Evolutionary conservation across 2,329 filamentous ascomycete species (phyloP).

Genomic region (Chrysosphaeria jannelii): DNA sequence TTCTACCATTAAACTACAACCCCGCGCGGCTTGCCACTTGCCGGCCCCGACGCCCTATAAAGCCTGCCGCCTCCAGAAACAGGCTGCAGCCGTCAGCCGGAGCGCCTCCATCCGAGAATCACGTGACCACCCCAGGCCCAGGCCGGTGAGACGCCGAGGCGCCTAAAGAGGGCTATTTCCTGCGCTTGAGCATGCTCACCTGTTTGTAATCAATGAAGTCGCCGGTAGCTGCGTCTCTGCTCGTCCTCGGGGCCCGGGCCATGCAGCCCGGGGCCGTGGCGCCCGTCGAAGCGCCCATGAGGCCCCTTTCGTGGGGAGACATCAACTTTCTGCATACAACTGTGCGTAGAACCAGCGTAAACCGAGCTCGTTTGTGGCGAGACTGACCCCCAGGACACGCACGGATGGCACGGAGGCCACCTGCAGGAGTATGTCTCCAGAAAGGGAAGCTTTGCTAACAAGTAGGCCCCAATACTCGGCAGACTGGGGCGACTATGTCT

Average conservation of each 20-base stretch:
- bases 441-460: neutral
- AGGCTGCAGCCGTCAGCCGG: too few species aligned
- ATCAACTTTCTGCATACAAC: slow-evolving; percentile 95
- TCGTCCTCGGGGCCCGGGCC: slow-evolving; percentile 11
- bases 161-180: too few species aligned
- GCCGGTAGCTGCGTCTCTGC: slow-evolving; percentile 2
- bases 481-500: slow-evolving; percentile 95
- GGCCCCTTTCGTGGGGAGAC: slow-evolving; percentile 70
- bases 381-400: slow-evolving; percentile 42
- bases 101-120: too few species aligned
- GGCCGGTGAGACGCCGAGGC: too few species aligned
- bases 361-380: neutral
- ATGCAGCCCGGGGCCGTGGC: slow-evolving; percentile 56
- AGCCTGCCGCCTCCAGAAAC: too few species aligned
- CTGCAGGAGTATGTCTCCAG: slow-evolving; percentile 39
- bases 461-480: slow-evolving; percentile 61
- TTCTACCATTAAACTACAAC: too few species aligned
- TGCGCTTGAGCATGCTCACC: too few species aligned
- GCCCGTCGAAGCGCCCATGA: slow-evolving; percentile 52
- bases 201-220: too few species aligned
- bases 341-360: slow-evolving; percentile 2
- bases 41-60: too few species aligned
- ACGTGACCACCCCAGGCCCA: too few species aligned
- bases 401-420: slow-evolving; percentile 89
- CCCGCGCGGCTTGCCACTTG: too few species aligned